These are phyloP conservation scores for Rehmannia glutinosa DNA, from an alignment of 257 asterid species.

Conservation along the genomic window DNA sequence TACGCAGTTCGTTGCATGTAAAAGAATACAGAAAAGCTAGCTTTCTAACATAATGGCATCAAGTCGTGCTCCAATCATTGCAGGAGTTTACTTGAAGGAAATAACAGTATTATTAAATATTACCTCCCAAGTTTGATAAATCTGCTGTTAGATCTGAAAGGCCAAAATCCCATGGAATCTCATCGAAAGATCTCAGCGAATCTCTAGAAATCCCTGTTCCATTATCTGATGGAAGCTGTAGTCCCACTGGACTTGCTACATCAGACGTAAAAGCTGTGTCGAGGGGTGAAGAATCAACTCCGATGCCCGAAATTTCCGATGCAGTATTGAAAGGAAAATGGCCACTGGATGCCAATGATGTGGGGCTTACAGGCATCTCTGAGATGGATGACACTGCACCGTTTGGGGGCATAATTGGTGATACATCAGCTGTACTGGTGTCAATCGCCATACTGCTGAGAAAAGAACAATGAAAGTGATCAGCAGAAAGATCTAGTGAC, in stretches of 20 bases:
- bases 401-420: slow-evolving; percentile 46
- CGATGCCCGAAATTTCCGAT: slow-evolving; percentile 67
- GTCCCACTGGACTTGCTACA: slow-evolving; percentile 48
- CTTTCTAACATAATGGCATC: too few species aligned
- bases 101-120: not conserved
- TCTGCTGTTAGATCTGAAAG: slow-evolving; percentile 75
- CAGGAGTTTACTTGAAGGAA: not conserved
- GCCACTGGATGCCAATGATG: slow-evolving; percentile 70
- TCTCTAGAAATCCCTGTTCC: slow-evolving; percentile 61
- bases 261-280: slow-evolving; percentile 68
- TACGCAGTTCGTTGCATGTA: too few species aligned
- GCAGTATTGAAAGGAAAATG: slow-evolving; percentile 69
- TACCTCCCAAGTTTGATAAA: slow-evolving; percentile 73
- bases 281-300: slow-evolving; percentile 56
- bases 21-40: too few species aligned
- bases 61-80: not conserved
- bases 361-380: slow-evolving; percentile 66
- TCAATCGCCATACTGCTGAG: slow-evolving; percentile 41
- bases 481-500: too few species aligned
- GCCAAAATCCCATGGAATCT: slow-evolving; percentile 70
- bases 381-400: slow-evolving; percentile 51
- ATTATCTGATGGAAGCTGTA: slow-evolving; percentile 56
- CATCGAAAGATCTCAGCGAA: slow-evolving; percentile 53
- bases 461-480: not conserved
- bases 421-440: slow-evolving; percentile 32